Conservation (phyloP, 169 alveolate genomes). For the Cystoisospora suis region DNA sequence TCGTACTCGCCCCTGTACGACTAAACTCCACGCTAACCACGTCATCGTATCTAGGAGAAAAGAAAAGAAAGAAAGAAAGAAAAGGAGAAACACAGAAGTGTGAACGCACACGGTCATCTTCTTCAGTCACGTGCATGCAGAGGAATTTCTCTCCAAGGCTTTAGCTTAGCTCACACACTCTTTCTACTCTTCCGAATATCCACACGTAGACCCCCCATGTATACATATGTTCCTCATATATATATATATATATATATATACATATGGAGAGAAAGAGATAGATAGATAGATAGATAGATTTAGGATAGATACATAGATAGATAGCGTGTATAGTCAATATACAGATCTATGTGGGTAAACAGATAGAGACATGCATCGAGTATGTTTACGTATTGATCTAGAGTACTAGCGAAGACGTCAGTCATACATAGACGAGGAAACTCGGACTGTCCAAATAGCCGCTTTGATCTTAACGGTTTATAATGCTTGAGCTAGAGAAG, state of each 20-base stretch:
- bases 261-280: not conserved
- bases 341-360: not conserved
- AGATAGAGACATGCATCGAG: no score
- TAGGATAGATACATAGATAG: not conserved
- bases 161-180: no score
- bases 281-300: not conserved
- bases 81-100: no score
- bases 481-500: no score
- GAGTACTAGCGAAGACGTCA: no score
- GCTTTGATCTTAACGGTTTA: no score
- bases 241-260: not conserved
- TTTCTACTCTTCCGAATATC: no score
- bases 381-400: not conserved
- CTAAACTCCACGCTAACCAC: constrained; percentile 92
- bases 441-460: no score
- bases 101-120: no score
- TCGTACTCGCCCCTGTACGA: constrained; percentile 91
- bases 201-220: not conserved
- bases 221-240: not conserved
- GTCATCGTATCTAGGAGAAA: constrained; percentile 84
- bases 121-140: no score
- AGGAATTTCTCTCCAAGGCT: no score
- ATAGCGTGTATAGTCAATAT: not conserved
- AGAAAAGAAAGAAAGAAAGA: not conserved
- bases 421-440: no score